These are phyloP conservation scores for Firmiana major DNA, from an alignment of 345 rosid species.

Conservation along the genomic window DNA sequence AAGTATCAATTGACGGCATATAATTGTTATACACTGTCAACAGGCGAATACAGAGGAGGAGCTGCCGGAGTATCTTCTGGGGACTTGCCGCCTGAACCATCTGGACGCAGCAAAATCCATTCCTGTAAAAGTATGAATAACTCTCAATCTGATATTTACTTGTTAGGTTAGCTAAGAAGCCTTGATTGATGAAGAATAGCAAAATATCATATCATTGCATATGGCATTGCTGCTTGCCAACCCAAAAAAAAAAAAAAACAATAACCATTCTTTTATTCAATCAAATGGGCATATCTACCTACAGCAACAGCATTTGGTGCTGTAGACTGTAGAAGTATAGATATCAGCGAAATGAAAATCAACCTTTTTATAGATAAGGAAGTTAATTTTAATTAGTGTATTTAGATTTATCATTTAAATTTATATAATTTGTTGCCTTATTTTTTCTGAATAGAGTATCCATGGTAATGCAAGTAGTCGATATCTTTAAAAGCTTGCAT, in stretches of 20 bases:
- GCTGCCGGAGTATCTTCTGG: conserved; percentile 87
- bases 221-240: conserved; percentile 1
- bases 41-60: conserved; percentile 90
- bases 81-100: conserved; percentile 87
- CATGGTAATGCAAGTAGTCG: too few species aligned
- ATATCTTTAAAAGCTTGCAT: too few species aligned
- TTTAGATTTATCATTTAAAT: too few species aligned
- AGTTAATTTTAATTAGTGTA: too few species aligned
- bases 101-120: conserved; percentile 70
- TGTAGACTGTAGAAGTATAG: neutral
- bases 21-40: too few species aligned
- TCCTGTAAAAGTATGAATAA: conserved; percentile 27
- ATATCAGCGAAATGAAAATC: neutral
- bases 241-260: neutral
- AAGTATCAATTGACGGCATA: too few species aligned
- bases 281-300: neutral
- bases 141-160: neutral
- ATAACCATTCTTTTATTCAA: conserved; percentile 10
- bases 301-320: neutral
- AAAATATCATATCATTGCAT: neutral
- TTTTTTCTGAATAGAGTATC: too few species aligned
- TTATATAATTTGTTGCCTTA: too few species aligned
- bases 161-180: neutral
- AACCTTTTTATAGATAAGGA: too few species aligned
- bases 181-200: neutral